Base-by-base conservation (phyloP, 1,139 yeast genomes). In the Yamadazyma jaroonii region DNA sequence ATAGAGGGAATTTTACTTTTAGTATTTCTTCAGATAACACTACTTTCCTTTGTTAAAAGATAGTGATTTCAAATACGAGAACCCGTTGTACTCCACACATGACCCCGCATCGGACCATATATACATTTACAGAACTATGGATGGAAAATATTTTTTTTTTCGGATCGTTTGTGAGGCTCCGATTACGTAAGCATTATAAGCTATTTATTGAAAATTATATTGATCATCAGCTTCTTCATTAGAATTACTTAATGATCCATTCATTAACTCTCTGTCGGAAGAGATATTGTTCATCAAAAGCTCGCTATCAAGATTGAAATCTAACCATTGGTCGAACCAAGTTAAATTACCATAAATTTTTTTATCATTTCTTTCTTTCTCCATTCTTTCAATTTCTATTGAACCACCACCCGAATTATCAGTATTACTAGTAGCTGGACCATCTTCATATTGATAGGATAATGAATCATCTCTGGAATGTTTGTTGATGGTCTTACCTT, bases 241-340 rank as follows among this genome's bases (percentile, higher is more conserved):
- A 6, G 20, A 17, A 17, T 17, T 17, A 17, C 20, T 17, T 17
- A 17, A 17, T 17, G 20, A 17, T 17, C 20, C 20, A 17, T 25
- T 25, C 12, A 12, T n/a, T 25, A 25, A 25, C 7, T 25, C 27
- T n/a, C 7, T 4, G 7, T 12, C 13, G 27, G 27, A 25, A 6
- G 13, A 12, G n/a, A 23, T 23, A 23, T 23, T 23, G 9, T 28
- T 28, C 30, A 15, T 22, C 15, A 24, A 23, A 17, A 31, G 14
- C 5, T 13, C 11, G 24, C n/a, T 31, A 8, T 31, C 35, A 20
- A 34, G 24, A n/a, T 34, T 32, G 6, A 31, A 26, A 35, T 33
- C 30, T 24, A 65, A 48, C 75, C 75, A 70, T 47, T 74, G 77
- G 48, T 77, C 80, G 45, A 77, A 77, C 83, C 83, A 77, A 44